phyloP scores from a whole-genome alignment of 805 yeast species.

The Torulaspora franciscae region DNA sequence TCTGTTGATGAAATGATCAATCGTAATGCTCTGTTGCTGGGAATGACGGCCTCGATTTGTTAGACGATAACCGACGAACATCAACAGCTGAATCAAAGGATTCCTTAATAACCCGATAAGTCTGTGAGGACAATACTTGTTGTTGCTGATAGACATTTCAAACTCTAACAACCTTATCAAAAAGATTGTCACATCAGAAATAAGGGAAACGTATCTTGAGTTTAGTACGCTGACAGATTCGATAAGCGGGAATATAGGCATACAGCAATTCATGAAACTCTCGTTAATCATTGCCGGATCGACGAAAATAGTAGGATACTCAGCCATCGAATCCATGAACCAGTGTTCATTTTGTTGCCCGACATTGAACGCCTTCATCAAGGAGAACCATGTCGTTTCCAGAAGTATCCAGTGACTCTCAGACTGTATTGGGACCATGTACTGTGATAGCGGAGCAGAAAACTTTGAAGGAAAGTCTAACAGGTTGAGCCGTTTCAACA shows the following conservation, averaged over 20 bases:
- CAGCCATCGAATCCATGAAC: slow-evolving; percentile 13
- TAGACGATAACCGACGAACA: slow-evolving; percentile 23
- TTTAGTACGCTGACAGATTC: slow-evolving; percentile 6
- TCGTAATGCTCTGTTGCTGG: slow-evolving; percentile 9
- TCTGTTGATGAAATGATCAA: slow-evolving; percentile 16
- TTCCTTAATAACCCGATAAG: slow-evolving; percentile 16
- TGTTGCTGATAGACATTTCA: slow-evolving; percentile 8
- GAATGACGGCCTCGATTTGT: neutral
- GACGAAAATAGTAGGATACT: slow-evolving; percentile 8
- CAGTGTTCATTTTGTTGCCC: slow-evolving; percentile 9
- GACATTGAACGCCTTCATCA: slow-evolving; percentile 13
- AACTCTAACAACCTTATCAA: slow-evolving; percentile 16
- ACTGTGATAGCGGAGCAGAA: slow-evolving; percentile 4
- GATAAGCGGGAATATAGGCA: slow-evolving; percentile 17
- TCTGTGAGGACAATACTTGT: slow-evolving; percentile 7
- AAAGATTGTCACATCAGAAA: slow-evolving; percentile 18
- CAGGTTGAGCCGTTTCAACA: neutral
- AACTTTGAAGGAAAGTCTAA: slow-evolving; percentile 10
- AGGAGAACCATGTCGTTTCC: slow-evolving; percentile 29
- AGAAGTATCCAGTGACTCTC: slow-evolving; percentile 25
- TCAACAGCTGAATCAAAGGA: slow-evolving; percentile 23
- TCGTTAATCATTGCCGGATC: slow-evolving; percentile 19
- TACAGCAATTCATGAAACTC: slow-evolving; percentile 18
- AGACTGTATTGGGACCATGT: slow-evolving; percentile 8
- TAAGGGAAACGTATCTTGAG: slow-evolving; percentile 13